Percentiles rank a stretch among this genome's conserved stretches.
These are phyloP conservation scores for Saccharum officinarum DNA, from an alignment of 176 grass and related monocot genomes.

Conservation along the genomic window DNA sequence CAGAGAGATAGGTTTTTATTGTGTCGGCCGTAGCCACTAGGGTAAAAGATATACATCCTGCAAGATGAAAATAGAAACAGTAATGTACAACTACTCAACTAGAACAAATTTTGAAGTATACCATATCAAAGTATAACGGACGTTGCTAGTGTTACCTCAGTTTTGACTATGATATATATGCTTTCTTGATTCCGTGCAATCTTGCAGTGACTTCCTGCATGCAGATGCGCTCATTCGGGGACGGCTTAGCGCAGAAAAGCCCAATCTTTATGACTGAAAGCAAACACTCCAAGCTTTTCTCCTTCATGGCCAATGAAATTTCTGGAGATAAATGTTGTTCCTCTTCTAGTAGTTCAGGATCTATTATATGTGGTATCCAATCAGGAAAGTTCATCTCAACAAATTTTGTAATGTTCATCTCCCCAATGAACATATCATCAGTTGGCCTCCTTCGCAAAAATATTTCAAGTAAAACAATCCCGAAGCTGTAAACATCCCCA, in stretches of 20 bases:
- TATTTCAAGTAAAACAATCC: conserved; percentile 26
- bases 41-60: background rate
- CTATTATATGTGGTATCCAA: conserved; percentile 7
- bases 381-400: conserved; percentile 29
- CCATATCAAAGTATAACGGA: background rate
- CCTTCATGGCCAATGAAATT: background rate
- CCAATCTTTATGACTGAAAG: conserved; percentile 27
- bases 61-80: too few relatives aligned
- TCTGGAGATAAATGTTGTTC: background rate
- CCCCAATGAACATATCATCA: conserved; percentile 27
- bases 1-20: background rate
- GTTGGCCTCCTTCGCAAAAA: conserved; percentile 28
- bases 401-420: conserved; percentile 18
- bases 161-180: background rate
- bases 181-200: background rate
- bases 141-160: background rate
- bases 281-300: background rate
- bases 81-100: too few relatives aligned
- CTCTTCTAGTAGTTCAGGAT: conserved; percentile 21
- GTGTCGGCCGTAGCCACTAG: background rate
- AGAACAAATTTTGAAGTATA: background rate
- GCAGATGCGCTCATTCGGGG: background rate
- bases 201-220: conserved; percentile 24
- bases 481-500: conserved; percentile 29
- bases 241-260: background rate